Conservation (phyloP, 805 yeast species). For the Candida incommunis region DNA sequence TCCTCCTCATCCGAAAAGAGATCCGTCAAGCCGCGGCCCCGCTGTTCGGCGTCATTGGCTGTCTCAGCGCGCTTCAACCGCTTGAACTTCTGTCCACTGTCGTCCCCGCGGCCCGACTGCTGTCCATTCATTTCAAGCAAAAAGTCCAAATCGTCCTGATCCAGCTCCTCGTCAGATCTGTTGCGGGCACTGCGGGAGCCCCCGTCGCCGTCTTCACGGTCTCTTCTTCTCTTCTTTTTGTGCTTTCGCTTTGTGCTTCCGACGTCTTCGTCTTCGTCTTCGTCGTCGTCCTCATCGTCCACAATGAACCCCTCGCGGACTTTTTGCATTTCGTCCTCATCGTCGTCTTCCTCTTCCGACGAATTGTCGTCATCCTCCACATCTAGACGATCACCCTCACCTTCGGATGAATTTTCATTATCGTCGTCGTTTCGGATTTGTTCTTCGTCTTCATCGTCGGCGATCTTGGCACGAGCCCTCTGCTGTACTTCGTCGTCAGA, state of each 20-base stretch:
- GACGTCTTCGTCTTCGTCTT: conserved; percentile 12
- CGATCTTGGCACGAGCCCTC: conserved; percentile 4
- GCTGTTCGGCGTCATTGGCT: conserved; percentile 8
- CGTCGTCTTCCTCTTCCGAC: conserved; percentile 86
- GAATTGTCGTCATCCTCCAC: conserved; percentile 52
- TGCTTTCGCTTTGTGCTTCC: conserved; percentile 10
- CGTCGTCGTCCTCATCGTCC: conserved; percentile 70
- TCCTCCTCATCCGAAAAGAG: conserved; percentile 54
- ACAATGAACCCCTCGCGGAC: conserved; percentile 89
- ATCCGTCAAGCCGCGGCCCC: conserved; percentile 38
- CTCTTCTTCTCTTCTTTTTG: conserved; percentile 12
- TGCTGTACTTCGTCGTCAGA: neutral
- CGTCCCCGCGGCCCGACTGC: conserved; percentile 19
- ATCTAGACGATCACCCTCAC: conserved; percentile 24
- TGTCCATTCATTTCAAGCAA: conserved; percentile 77
- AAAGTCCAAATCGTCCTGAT: conserved; percentile 90
- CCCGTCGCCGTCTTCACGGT: conserved; percentile 8
- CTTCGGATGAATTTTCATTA: conserved; percentile 4
- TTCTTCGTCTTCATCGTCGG: conserved; percentile 14
- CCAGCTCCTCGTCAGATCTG: conserved; percentile 34
- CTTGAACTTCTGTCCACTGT: conserved; percentile 43
- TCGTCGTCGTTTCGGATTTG: neutral
- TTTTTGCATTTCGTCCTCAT: conserved; percentile 74
- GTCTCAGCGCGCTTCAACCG: conserved; percentile 61
- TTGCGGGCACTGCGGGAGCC: conserved; percentile 5